phyloP scores from a whole-genome alignment of 768 basidiomycete genomes.

The Pholiota conissans region DNA sequence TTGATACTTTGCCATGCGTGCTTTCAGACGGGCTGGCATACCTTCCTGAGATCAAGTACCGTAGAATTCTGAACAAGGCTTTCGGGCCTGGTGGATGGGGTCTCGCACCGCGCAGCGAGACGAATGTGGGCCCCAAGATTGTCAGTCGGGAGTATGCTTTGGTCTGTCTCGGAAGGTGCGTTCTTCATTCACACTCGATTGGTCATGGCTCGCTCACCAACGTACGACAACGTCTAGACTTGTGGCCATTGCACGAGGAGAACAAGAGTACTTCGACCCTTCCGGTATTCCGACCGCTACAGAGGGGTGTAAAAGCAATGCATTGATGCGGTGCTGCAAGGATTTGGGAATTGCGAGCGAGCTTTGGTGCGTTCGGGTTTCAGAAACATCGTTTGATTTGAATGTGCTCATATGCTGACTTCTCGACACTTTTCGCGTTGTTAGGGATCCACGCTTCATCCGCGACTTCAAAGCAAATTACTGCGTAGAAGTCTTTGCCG shows the following conservation, averaged over 20 bases:
- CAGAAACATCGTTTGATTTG: background rate
- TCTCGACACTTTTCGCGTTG: background rate
- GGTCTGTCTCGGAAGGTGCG: conserved; percentile 87
- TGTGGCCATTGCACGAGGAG: conserved; percentile 88
- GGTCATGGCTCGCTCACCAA: too few species aligned
- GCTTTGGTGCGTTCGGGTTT: conserved; percentile 65
- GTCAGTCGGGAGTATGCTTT: conserved; percentile 95
- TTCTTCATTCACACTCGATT: too few species aligned
- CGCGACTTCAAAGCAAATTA: conserved; percentile 86
- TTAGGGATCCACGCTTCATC: conserved; percentile 94
- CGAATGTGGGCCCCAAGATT: conserved; percentile 82
- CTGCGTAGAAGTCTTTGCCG: conserved; percentile 83
- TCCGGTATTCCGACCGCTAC: conserved; percentile 89
- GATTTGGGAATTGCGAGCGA: conserved; percentile 96
- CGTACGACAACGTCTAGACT: conserved; percentile 51
- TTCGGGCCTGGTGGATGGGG: conserved; percentile 99
- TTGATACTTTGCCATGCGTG: background rate
- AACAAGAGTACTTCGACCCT: conserved; percentile 96
- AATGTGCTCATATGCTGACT: background rate
- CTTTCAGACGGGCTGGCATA: conserved; percentile 85
- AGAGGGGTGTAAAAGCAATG: conserved; percentile 95
- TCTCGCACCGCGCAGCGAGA: conserved; percentile 89
- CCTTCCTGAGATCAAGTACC: conserved; percentile 96
- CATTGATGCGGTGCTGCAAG: conserved; percentile 96
- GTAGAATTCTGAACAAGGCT: conserved; percentile 86